Conservation (phyloP, 108 stramenopile genomes). For the Pseudonitzschia pungens region DNA sequence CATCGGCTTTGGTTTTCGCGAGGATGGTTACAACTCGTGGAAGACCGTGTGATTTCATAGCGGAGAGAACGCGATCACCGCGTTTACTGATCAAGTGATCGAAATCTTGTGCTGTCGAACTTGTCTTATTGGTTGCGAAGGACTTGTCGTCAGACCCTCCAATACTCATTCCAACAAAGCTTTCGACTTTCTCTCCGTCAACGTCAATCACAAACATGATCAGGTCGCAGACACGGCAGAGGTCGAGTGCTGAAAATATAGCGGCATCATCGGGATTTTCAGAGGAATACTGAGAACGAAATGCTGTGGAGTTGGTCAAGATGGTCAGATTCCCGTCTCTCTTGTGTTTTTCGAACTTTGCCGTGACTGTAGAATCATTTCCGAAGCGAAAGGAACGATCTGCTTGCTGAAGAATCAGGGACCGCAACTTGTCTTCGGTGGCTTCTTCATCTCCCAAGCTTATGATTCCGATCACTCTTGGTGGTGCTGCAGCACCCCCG, state of each 20-base stretch:
- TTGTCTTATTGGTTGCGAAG: slow-evolving; percentile 46
- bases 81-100: slow-evolving; percentile 74
- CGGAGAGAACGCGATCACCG: slow-evolving; percentile 87
- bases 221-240: slow-evolving; percentile 85
- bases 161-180: slow-evolving; percentile 46
- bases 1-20: slow-evolving; percentile 48
- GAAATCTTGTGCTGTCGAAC: slow-evolving; percentile 48
- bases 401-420: slow-evolving; percentile 41
- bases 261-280: slow-evolving; percentile 48
- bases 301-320: slow-evolving; percentile 68
- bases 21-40: slow-evolving; percentile 88
- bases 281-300: slow-evolving; percentile 58
- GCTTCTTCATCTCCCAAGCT: slow-evolving; percentile 60
- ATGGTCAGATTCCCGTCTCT: slow-evolving; percentile 79
- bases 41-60: slow-evolving; percentile 93
- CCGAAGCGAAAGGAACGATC: slow-evolving; percentile 37
- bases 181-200: slow-evolving; percentile 34
- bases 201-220: slow-evolving; percentile 88
- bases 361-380: slow-evolving; percentile 53
- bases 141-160: slow-evolving; percentile 45
- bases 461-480: slow-evolving; percentile 88
- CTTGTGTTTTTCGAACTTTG: slow-evolving; percentile 70
- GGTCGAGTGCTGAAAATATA: slow-evolving; percentile 79
- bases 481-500: slow-evolving; percentile 37
- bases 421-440: slow-evolving; percentile 61